Evolutionary conservation across 306 rosid genomes (phyloP).

Genomic region (Lathyrus tuberosus): DNA sequence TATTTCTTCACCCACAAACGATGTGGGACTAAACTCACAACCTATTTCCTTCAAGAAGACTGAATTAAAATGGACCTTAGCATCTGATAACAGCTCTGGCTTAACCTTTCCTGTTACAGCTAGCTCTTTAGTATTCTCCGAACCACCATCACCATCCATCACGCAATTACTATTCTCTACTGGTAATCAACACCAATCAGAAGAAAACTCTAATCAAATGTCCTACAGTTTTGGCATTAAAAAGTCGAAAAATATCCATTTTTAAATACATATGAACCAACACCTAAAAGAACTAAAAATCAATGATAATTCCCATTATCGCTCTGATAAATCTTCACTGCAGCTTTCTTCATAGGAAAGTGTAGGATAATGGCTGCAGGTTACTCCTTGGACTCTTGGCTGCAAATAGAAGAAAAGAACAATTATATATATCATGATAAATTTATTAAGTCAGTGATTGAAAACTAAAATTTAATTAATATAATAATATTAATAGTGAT

Average conservation of each 20-base stretch:
- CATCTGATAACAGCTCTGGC: constrained; percentile 60
- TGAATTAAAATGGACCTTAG: constrained; percentile 54
- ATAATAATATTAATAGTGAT: not conserved
- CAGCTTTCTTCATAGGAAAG: too few species aligned
- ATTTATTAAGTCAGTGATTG: not conserved
- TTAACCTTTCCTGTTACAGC: constrained; percentile 84
- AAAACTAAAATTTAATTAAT: not conserved
- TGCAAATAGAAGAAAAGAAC: too few species aligned
- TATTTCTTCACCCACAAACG: too few species aligned
- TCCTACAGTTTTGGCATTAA: constrained; percentile 63
- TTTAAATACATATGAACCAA: too few species aligned
- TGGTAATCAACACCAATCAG: constrained; percentile 43
- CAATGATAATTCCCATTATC: too few species aligned
- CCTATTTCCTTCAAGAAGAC: constrained; percentile 68
- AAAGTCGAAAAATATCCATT: too few species aligned
- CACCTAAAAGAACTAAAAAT: too few species aligned
- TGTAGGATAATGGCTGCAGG: too few species aligned
- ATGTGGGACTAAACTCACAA: too few species aligned
- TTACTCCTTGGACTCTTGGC: too few species aligned
- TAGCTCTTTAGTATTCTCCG: constrained; percentile 53
- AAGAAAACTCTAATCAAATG: constrained; percentile 48
- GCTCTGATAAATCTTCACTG: too few species aligned
- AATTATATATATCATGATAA: too few species aligned
- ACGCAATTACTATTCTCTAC: constrained; percentile 54
- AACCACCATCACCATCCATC: constrained; percentile 85